Percentiles rank a stretch among this genome's conserved stretches.
phyloP scores from a whole-genome alignment of 2,329 filamentous ascomycete species.

The Orbilia quercus region DNA sequence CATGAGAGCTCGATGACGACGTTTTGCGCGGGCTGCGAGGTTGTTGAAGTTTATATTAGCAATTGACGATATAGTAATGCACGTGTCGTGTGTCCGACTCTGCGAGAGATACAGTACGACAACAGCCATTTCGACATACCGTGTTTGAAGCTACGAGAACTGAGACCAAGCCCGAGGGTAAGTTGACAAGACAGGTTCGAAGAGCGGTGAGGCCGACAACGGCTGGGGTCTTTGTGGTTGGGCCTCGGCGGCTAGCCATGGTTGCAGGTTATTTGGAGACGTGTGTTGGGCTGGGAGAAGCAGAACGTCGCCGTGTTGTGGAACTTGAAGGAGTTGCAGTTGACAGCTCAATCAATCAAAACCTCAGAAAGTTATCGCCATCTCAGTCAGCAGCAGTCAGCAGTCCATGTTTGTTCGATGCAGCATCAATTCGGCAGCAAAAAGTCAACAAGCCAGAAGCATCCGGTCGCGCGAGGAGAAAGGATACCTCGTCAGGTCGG shows the following conservation, averaged over 20 bases:
- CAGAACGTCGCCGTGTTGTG: background rate
- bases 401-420: too few relatives aligned
- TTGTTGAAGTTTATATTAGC: conserved; percentile 17
- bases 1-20: conserved; percentile 92
- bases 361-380: background rate
- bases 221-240: conserved; percentile 69
- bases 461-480: conserved; percentile 27
- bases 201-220: conserved; percentile 87
- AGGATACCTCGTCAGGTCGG: background rate
- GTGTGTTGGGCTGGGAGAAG: conserved; percentile 17
- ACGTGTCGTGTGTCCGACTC: conserved; percentile 33
- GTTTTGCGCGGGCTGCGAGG: conserved; percentile 83
- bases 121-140: conserved; percentile 67
- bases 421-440: conserved; percentile 23
- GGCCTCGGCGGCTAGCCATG: conserved; percentile 52
- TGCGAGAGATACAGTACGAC: background rate
- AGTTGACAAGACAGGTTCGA: conserved; percentile 94
- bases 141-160: conserved; percentile 90
- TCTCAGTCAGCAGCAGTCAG: background rate
- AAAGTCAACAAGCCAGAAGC: conserved; percentile 3
- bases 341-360: background rate
- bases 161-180: conserved; percentile 84
- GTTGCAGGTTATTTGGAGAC: conserved; percentile 3
- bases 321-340: background rate
- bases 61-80: conserved; percentile 10